These are phyloP conservation scores for Pseudocohnilembus persalinus DNA, from an alignment of 169 alveolate genomes.

Conservation along the genomic window DNA sequence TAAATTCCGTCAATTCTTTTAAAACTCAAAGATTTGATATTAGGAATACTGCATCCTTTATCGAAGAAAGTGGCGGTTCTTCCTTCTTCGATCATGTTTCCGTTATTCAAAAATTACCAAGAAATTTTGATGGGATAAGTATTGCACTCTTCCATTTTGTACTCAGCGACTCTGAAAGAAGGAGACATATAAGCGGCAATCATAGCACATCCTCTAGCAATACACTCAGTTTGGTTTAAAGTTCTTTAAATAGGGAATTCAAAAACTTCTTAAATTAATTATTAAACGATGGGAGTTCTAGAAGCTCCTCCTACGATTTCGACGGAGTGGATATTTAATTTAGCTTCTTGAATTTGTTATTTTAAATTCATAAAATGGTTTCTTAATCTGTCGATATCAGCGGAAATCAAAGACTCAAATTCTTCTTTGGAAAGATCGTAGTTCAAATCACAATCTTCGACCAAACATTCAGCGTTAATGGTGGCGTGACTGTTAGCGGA, in stretches of 20 bases:
- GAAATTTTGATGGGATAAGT: constrained; percentile 68
- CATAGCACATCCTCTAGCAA: constrained; percentile 98
- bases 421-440: constrained; percentile 86
- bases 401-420: constrained; percentile 88
- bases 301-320: constrained; percentile 98
- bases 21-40: constrained; percentile 68
- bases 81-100: constrained; percentile 28
- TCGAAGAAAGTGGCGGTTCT: constrained; percentile 62
- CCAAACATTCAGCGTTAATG: constrained; percentile 91
- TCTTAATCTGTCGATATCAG: constrained; percentile 74
- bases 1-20: constrained; percentile 74
- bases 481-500: constrained; percentile 95
- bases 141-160: constrained; percentile 77
- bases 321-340: constrained; percentile 74
- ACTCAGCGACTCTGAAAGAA: constrained; percentile 80
- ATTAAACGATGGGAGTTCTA: constrained; percentile 95
- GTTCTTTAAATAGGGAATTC: constrained; percentile 89
- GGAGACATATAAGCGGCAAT: constrained; percentile 91
- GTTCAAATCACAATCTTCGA: constrained; percentile 94
- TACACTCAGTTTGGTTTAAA: constrained; percentile 95
- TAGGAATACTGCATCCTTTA: constrained; percentile 69
- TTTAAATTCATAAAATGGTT: constrained; percentile 62
- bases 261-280: constrained; percentile 84
- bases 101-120: constrained; percentile 63
- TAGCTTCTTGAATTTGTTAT: constrained; percentile 60